A percentile compares a stretch with the other conserved stretches of the same genome.
Conservation (phyloP, 1,284 basidiomycete genomes). For the Apiotrichum sp. region DNA sequence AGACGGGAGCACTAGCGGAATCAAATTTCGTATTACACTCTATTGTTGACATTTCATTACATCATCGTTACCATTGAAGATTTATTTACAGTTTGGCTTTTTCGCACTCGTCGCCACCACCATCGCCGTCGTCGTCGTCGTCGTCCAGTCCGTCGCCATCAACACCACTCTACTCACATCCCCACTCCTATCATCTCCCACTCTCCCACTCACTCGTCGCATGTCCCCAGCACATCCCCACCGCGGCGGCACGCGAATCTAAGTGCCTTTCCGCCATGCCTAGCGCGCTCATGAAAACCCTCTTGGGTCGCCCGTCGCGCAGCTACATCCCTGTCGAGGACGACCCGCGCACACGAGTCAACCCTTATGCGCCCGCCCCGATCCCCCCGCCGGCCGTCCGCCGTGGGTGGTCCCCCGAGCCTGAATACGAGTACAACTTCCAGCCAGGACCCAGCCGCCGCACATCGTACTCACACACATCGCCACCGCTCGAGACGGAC, state of each 20-base stretch:
- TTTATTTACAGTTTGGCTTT: not conserved
- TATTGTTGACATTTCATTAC: not conserved
- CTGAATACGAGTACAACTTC: not conserved
- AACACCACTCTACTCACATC: not conserved
- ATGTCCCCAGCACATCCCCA: too few relatives aligned
- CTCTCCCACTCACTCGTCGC: too few relatives aligned
- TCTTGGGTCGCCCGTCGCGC: conserved; percentile 36
- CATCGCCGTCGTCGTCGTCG: not conserved
- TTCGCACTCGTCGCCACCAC: not conserved
- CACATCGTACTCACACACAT: too few relatives aligned
- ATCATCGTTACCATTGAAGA: not conserved
- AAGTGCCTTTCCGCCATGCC: conserved; percentile 23
- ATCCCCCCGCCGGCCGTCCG: not conserved
- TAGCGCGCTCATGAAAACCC: conserved; percentile 35
- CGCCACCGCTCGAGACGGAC: not conserved
- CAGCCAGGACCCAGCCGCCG: not conserved
- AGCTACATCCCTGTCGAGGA: conserved; percentile 27
- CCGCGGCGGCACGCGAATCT: too few relatives aligned
- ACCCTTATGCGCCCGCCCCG: not conserved
- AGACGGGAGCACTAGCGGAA: not conserved
- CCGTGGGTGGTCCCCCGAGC: too few relatives aligned
- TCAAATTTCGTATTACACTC: not conserved
- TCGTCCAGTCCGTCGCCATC: not conserved
- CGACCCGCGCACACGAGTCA: not conserved
- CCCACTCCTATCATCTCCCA: not conserved